Percentiles rank a stretch among this genome's conserved stretches.
Conservation (phyloP, 2,329 filamentous ascomycete species). For the Scytalidium sp. region DNA sequence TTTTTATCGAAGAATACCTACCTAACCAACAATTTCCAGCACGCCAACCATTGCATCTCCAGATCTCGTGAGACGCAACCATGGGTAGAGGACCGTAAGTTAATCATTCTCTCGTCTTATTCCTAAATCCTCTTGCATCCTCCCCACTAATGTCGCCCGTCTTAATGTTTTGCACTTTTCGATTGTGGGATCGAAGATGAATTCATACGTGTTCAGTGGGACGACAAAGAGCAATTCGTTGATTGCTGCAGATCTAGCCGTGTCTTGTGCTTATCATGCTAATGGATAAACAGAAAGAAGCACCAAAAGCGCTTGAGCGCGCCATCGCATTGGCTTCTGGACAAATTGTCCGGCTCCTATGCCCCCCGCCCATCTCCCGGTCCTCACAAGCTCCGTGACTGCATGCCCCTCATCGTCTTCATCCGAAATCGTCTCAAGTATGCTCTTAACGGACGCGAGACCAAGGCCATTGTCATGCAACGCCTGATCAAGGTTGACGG, state of each 20-base stretch:
- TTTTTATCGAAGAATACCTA: constrained; percentile 2
- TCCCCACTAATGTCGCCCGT: too few species aligned
- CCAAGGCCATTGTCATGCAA: constrained; percentile 98
- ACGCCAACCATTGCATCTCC: constrained; percentile 13
- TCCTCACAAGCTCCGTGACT: constrained; percentile 99
- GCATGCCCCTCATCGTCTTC: constrained; percentile 98
- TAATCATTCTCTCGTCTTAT: not conserved
- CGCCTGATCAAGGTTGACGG: constrained; percentile 99
- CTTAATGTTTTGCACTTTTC: too few species aligned
- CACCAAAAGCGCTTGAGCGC: constrained; percentile 99
- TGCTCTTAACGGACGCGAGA: constrained; percentile 97
- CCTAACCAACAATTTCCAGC: constrained; percentile 9
- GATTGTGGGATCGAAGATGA: too few species aligned
- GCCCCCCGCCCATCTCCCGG: constrained; percentile 70
- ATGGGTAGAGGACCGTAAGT: constrained; percentile 48
- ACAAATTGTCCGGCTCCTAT: constrained; percentile 96
- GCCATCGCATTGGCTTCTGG: constrained; percentile 98
- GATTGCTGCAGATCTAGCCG: too few species aligned
- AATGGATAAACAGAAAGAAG: constrained; percentile 71
- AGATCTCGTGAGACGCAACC: constrained; percentile 21
- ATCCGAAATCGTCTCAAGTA: constrained; percentile 97
- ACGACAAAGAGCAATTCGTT: too few species aligned
- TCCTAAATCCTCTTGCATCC: not conserved
- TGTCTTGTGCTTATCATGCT: constrained; percentile 8
- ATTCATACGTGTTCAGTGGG: too few species aligned